Base-by-base conservation (phyloP, 2,329 filamentous ascomycete genomes). In the Penicillium verrucosum region DNA sequence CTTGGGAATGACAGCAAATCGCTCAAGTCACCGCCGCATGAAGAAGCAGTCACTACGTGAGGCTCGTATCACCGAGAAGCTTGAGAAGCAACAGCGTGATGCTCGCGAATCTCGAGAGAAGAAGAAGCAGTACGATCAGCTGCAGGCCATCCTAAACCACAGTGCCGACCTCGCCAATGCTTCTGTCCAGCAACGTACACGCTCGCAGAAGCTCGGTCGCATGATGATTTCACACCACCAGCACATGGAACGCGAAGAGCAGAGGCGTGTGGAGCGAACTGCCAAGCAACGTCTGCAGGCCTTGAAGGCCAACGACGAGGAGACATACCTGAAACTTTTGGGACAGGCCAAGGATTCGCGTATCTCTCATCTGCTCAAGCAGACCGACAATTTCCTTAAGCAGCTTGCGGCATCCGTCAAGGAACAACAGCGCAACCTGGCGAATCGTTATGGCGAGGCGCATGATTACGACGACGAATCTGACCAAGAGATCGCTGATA, bases 211-310 rank as follows among this genome's bases (percentile, higher is more conserved):
- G 78, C 83, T 97, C 51, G 91, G 92, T 64, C 89, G 90, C 56
- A 84, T 92, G 75, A 97, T 97, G 91, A 83, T 89, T 62, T 78
- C 83, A 56, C 92, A 96, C 60, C 94, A 99, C 75, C 89, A 92
- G 76, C 90, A 93, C 73, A 97, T 99, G 73, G 94, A 99, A 75
- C 96, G 96, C 78, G 94, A 99, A 81, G 94, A 99, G 78, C 93
- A 97, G 82, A 97, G 96, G 80, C 90, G 94, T 61, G 89, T 99
- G 64, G 94, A 99, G 79, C 85, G 94, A 62, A 99, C 93, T 10
- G 94, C 94, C 62, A 99, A 99, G 82, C 94, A 99, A 77, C 94
- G 94, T 97, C 87, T 99, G 64, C 93, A 97, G 76, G 94, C 94
- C 60, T 83, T 99, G 73, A 97, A 97, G 79, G 93, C 94, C 68